A percentile compares a stretch with the other conserved stretches of the same genome.
Conservation (phyloP, 176 grass and related monocot genomes). For the Puya raimondii region DNA sequence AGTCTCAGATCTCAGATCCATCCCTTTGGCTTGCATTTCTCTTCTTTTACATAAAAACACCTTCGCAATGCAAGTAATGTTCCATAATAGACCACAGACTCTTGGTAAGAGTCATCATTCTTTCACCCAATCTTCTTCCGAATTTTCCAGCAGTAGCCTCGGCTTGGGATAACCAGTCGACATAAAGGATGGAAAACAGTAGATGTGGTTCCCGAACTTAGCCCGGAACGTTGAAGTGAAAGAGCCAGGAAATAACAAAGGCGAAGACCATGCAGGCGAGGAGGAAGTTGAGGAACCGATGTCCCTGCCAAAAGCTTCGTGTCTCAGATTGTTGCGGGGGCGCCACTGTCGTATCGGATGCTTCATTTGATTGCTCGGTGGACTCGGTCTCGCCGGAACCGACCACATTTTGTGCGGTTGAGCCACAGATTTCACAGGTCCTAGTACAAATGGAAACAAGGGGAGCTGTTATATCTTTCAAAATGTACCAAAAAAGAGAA, state of each 20-base stretch:
- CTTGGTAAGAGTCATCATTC: too few relatives aligned
- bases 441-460: conserved; percentile 21
- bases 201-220: not conserved
- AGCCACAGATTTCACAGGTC: conserved; percentile 87
- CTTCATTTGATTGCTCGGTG: conserved; percentile 81
- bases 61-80: too few relatives aligned
- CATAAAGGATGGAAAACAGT: not conserved
- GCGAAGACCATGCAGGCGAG: conserved; percentile 16
- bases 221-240: conserved; percentile 14
- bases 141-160: too few relatives aligned
- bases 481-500: not conserved
- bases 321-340: conserved; percentile 29
- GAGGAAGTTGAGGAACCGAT: conserved; percentile 14
- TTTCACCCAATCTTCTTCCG: too few relatives aligned
- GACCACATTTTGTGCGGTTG: conserved; percentile 68
- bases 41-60: too few relatives aligned
- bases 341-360: conserved; percentile 12
- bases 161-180: not conserved
- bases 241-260: conserved; percentile 17
- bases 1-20: not conserved
- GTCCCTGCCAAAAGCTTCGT: conserved; percentile 12
- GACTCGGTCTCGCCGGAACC: conserved; percentile 61
- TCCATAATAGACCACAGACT: too few relatives aligned
- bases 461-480: not conserved
- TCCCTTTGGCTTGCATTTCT: not conserved